Evolutionary conservation across 176 grass and related monocot genomes (phyloP), one percentile per base, ranked within the genome.

Genomic region (Cenchrus americanus): DNA sequence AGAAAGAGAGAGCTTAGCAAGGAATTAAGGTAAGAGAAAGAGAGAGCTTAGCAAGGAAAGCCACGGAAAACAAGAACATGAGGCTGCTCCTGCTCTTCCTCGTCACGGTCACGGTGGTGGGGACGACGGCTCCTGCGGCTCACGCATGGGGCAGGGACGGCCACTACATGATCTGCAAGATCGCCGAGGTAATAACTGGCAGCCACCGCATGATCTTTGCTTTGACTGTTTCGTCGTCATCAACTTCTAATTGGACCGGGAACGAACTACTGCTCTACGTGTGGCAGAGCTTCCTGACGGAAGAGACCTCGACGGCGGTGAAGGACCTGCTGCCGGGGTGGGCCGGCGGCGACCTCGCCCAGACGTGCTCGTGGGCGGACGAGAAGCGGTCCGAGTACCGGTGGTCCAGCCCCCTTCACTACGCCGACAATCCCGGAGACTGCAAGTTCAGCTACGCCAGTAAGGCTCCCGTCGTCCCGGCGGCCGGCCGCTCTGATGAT

Each of bases 161-260:
- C 0, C 93, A 94, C 80, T 92, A 89, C 87, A 94, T 94, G 90
- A 59, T 83, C 24, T 94, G 93, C 85, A 94, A 92, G 80, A 86
- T 94, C 75, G 90, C 93, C 40, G 87, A 94, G 65, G 93, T 94
- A 71, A 63, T 0, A 21, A 1, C 54, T 44, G 43, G 26, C 34
- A 37, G 2, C 34, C 34, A 37, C 34, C 34, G 34, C 34, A 0
- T 4, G 8, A 0, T 6, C 1, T 19, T 26, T 10, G 19, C 5
- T 12, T 10, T 32, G 22, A n/a, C 0, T 7, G 24, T 11, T 19
- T 22, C 54, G 17, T 19, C 12, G 11, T 4, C 59, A 21, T 44
- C 9, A 37, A 54, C 14, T 37, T 30, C 0, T 1, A 48, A 43
- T 59, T 10, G 32, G 4, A 52, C 5, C 5, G 18, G 10, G 63